Conservation (phyloP, 768 basidiomycete genomes). For the Tephrocybe rancida region DNA sequence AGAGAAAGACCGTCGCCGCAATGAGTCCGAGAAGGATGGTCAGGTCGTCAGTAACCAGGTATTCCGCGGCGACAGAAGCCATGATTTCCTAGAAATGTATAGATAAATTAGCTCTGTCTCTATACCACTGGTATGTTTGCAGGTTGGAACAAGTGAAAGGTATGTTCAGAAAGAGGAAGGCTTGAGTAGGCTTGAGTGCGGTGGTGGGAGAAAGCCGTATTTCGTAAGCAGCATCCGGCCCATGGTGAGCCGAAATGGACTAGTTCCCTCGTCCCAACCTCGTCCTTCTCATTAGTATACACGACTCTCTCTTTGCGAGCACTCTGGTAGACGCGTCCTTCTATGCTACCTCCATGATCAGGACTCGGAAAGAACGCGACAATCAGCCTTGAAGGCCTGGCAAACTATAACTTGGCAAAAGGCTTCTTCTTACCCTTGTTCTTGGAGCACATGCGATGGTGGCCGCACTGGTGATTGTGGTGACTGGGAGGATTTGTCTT, state of each 20-base stretch:
- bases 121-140: background rate
- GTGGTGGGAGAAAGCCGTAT: constrained; percentile 10
- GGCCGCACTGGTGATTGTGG: background rate
- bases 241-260: constrained; percentile 4
- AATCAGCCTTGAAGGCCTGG: background rate
- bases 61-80: constrained; percentile 47
- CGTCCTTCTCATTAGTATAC: too few species aligned
- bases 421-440: background rate
- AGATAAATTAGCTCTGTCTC: background rate
- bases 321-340: too few species aligned
- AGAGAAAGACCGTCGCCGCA: constrained; percentile 73
- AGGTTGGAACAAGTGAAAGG: background rate
- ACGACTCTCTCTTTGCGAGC: too few species aligned
- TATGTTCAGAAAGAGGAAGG: background rate
- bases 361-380: too few species aligned
- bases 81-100: constrained; percentile 4
- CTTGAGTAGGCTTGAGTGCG: background rate
- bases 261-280: constrained; percentile 4
- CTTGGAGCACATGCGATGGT: background rate
- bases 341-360: too few species aligned
- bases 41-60: constrained; percentile 75
- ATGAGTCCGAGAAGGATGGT: constrained; percentile 78
- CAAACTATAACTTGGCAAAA: background rate
- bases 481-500: background rate
- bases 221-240: constrained; percentile 15